Base-by-base conservation (phyloP, 2,329 filamentous ascomycete species). In the Polytolypa hystricis region DNA sequence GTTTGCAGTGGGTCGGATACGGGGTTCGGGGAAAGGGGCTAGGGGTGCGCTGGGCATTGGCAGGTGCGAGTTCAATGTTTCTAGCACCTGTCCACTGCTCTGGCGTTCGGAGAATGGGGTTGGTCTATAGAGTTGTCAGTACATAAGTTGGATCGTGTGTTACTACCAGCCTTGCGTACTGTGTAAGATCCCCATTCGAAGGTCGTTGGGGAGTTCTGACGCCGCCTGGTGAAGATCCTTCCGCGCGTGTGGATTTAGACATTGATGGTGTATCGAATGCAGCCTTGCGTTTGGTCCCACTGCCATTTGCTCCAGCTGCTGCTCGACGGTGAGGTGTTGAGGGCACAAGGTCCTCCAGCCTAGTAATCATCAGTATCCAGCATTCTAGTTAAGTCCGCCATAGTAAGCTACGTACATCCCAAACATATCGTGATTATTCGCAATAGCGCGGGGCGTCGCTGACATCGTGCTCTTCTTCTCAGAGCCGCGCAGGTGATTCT, bases 1-100 rank as follows among this genome's bases (percentile, higher is more conserved):
- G 41, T 84, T 83, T 2, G 85, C 83, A 4, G 80, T 87, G 14
- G 94, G 70, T 54, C 83, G 87, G 56, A 96, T 77, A 34, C 91
- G 81, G 11, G 84, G 55, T 56, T 91, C 83, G 8, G 76, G 56
- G 45, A 77, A 84, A 1, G 81, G 80, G 20, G 79, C 78, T 16
- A 83, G 71, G 2, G 81, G 83, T 2, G 80, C 66, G 31, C 84
- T 77, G 19, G 81, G 67, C 1, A 77, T 61, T 10, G 71, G 56
- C 19, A 93, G 71, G 40, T 89, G 76, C 28, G 73, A 67, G 58
- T 95, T 95, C 43, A 98, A 71, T 18, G 85, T 74, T 55, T 96
- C 87, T 32, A 91, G 56, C 7, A 85, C 72, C 49, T 93, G 81
- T 39, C 89, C 89, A 9, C 85, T 69, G 49, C 93, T 87, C 21